These are phyloP conservation scores for Suillus ampliporus DNA, from an alignment of 768 basidiomycete genomes.

Conservation along the genomic window DNA sequence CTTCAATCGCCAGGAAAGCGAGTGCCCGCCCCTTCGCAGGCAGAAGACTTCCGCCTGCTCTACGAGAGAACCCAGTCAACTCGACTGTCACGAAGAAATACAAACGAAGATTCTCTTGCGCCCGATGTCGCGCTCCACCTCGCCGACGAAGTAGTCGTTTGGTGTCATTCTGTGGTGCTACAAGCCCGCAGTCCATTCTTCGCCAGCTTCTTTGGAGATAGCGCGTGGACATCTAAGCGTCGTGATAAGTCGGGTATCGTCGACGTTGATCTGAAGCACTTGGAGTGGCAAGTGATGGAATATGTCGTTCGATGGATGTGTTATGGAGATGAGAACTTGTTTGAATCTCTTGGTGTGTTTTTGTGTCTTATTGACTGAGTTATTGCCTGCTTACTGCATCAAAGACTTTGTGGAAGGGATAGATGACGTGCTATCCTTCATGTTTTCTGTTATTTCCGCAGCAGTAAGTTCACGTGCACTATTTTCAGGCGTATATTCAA, in stretches of 20 bases:
- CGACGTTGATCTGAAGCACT: conserved; percentile 71
- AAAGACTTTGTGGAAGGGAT: conserved; percentile 65
- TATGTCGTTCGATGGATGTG: conserved; percentile 81
- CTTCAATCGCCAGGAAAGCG: conserved; percentile 69
- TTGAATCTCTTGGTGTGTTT: conserved; percentile 68
- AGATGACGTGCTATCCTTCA: conserved; percentile 83
- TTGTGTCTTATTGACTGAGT: background rate
- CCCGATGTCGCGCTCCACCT: conserved; percentile 79
- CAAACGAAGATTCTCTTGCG: conserved; percentile 37
- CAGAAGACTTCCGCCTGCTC: conserved; percentile 53
- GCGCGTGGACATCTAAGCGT: conserved; percentile 77
- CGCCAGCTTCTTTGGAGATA: conserved; percentile 78
- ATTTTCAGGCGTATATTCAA: background rate
- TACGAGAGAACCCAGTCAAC: conserved; percentile 41
- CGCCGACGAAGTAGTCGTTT: conserved; percentile 62
- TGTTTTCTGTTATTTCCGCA: conserved; percentile 85
- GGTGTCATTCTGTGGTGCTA: conserved; percentile 76
- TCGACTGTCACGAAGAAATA: conserved; percentile 9
- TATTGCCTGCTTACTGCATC: conserved; percentile 11
- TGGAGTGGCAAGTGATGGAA: conserved; percentile 74
- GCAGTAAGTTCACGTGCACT: conserved; percentile 58
- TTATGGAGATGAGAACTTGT: conserved; percentile 74
- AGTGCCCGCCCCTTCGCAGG: conserved; percentile 52
- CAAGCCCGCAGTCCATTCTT: conserved; percentile 87
- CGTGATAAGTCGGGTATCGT: conserved; percentile 60